Conservation (phyloP, 2,329 filamentous ascomycete species). For the Diaporthe sp. region DNA sequence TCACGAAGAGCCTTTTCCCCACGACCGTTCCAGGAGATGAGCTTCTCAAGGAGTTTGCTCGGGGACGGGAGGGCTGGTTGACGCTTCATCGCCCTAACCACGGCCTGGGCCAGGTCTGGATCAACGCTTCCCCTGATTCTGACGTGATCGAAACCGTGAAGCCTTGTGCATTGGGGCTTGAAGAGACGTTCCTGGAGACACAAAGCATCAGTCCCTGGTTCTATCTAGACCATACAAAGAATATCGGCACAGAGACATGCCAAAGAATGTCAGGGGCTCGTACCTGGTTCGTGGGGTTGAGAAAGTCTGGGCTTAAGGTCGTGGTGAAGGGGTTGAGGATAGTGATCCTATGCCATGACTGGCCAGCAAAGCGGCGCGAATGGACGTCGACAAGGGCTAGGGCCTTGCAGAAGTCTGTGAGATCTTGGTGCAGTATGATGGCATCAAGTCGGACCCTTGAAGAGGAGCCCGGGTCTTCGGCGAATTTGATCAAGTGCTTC, state of each 20-base stretch:
- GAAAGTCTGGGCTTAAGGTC: not conserved
- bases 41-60: not conserved
- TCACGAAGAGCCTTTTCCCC: not conserved
- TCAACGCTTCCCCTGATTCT: not conserved
- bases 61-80: not conserved
- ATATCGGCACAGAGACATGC: too few species aligned
- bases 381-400: not conserved
- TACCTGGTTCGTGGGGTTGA: not conserved
- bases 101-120: not conserved
- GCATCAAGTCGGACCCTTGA: not conserved
- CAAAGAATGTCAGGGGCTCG: too few species aligned
- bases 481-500: not conserved
- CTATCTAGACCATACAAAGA: not conserved
- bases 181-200: not conserved
- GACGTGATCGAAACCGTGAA: not conserved
- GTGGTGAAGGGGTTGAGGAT: not conserved
- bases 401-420: not conserved
- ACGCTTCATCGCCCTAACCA: not conserved
- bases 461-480: too few species aligned
- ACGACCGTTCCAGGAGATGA: not conserved
- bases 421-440: not conserved
- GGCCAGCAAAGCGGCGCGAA: not conserved
- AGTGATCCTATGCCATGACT: not conserved
- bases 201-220: not conserved
- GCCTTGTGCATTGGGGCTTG: not conserved